These are phyloP conservation scores for Terana coerulea DNA, from an alignment of 768 basidiomycete genomes.

Conservation along the genomic window DNA sequence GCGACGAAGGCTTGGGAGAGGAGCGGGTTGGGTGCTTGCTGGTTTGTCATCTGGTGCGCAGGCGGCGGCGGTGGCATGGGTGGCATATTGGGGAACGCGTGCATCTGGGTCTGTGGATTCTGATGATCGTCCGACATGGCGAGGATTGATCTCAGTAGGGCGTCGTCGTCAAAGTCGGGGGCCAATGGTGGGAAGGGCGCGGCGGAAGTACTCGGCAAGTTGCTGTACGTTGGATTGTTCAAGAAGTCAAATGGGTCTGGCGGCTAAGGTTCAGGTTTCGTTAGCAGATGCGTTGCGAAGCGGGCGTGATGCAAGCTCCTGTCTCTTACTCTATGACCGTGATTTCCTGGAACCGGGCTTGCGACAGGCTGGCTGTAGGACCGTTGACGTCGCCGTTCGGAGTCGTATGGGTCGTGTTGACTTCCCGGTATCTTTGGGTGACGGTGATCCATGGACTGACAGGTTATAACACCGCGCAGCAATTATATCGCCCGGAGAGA, in stretches of 20 bases:
- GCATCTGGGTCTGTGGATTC: neutral
- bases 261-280: slow-evolving; percentile 11
- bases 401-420: neutral
- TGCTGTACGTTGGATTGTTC: neutral
- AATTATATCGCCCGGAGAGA: slow-evolving; percentile 13
- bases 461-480: slow-evolving; percentile 3
- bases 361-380: slow-evolving; percentile 16
- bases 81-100: neutral
- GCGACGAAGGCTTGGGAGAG: slow-evolving; percentile 24
- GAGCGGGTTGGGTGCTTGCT: slow-evolving; percentile 17
- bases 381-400: slow-evolving; percentile 5
- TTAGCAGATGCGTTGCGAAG: neutral
- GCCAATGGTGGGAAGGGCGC: slow-evolving; percentile 3
- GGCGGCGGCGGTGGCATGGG: slow-evolving; percentile 1
- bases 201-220: neutral
- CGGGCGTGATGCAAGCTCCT: neutral
- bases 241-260: slow-evolving; percentile 14
- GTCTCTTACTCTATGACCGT: slow-evolving; percentile 12
- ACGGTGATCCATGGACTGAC: slow-evolving; percentile 13
- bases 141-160: slow-evolving; percentile 9
- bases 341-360: slow-evolving; percentile 10
- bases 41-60: slow-evolving; percentile 12
- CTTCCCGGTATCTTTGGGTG: slow-evolving; percentile 5
- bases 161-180: slow-evolving; percentile 8
- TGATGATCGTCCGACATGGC: slow-evolving; percentile 13